Evolutionary conservation across 1,139 yeast species (phyloP), one percentile per base, ranked within the genome.

Genomic region (Scheffersomyces segobiensis): DNA sequence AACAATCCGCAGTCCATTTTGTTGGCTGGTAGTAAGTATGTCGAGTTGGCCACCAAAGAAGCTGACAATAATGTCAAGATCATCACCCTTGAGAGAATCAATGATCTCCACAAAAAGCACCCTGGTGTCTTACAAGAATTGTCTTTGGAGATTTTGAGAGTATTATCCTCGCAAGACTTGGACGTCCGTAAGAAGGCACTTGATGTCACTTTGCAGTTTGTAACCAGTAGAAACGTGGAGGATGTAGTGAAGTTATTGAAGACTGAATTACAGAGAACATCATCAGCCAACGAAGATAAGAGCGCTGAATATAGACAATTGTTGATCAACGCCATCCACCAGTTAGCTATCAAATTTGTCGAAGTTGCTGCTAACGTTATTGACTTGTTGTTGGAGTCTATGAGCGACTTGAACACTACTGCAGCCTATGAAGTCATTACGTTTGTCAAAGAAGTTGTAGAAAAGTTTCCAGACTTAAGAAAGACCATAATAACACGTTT

Each of bases 331-430:
- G 89, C 97, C 39, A 93, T 96, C 63, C 97, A 93, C 73, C 87
- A 87, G 67, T 88, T 95, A 71, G 99, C 99, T 19, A 87, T 93
- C 67, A 85, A 84, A 68, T 96, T 93, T 69, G 91, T 86, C 56
- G 97, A 93, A 71, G 97, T 93, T 64, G 97, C 98, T 46, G 89
- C 96, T 24, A 87, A 86, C 68, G 98, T 95, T 42, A 96, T 93
- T 62, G 97, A 92, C 64, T 80, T 96, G 68, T 80, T 96, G 67
- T 82, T 96, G 65, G 98, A 92, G 64, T 90, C 93, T 64, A 84
- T 96, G 70, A 87, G 90, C 55, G 97, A 93, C 58, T 84, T 95
- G 71, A 89, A 90, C 71, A 87, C 96, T 17, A 74, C 87, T 54
- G 89, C 96, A n/a, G 97, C 98, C 7, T 84, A 88, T 62, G 98